These are phyloP conservation scores for Peltaster fructicola DNA, from an alignment of 2,329 filamentous ascomycete species.

Conservation along the genomic window DNA sequence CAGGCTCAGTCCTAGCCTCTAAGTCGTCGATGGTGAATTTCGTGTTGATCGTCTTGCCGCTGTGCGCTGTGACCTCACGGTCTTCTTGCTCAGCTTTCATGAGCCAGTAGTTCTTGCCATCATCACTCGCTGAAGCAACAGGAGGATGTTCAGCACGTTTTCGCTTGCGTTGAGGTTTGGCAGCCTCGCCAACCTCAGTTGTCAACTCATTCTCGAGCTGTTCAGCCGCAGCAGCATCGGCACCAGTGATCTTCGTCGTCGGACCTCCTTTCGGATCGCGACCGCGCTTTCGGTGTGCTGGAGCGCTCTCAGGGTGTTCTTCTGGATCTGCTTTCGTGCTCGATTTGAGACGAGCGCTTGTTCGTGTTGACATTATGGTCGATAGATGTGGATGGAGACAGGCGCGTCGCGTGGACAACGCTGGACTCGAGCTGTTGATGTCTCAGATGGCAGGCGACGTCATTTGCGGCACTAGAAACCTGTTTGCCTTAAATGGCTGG, in stretches of 20 bases:
- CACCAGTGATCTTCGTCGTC: slow-evolving; percentile 14
- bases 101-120: slow-evolving; percentile 25
- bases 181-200: slow-evolving; percentile 8
- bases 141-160: slow-evolving; percentile 4
- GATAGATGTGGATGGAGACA: too few species aligned
- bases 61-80: slow-evolving; percentile 45
- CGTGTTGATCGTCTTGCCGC: slow-evolving; percentile 73
- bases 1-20: slow-evolving; percentile 50
- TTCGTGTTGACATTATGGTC: too few species aligned
- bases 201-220: slow-evolving; percentile 15
- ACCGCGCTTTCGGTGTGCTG: slow-evolving; percentile 4
- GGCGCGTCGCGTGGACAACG: too few species aligned
- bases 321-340: too few species aligned
- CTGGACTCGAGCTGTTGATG: too few species aligned
- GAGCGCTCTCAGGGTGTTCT: too few species aligned
- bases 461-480: too few species aligned
- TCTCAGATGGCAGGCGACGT: too few species aligned
- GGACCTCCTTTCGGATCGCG: slow-evolving; percentile 11
- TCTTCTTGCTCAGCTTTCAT: slow-evolving; percentile 57
- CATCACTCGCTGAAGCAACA: slow-evolving; percentile 1
- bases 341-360: too few species aligned
- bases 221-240: slow-evolving; percentile 13
- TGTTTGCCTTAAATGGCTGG: too few species aligned
- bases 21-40: slow-evolving; percentile 91
- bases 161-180: slow-evolving; percentile 3